Evolutionary conservation across 306 rosid genomes (phyloP).

Genomic region (Trifolium dubium): DNA sequence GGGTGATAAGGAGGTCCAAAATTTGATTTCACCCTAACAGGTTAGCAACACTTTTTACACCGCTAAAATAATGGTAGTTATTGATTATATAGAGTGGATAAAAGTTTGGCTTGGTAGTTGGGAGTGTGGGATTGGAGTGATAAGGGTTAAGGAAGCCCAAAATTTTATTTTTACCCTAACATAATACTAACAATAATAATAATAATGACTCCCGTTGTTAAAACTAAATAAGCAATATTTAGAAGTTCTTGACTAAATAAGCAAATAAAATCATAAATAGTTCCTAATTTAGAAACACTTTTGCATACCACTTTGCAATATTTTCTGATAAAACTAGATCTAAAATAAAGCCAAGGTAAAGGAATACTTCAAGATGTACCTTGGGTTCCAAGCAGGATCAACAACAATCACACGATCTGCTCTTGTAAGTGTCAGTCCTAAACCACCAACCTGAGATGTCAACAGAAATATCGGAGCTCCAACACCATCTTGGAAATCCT

Average conservation of each 20-base stretch:
- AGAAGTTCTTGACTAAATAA: background rate
- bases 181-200: background rate
- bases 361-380: slow-evolving; percentile 51
- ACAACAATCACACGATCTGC: slow-evolving; percentile 98
- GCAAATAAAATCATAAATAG: background rate
- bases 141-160: background rate
- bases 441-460: slow-evolving; percentile 99
- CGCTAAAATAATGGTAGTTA: background rate
- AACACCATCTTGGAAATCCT: slow-evolving; percentile 90
- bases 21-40: too few species aligned
- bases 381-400: slow-evolving; percentile 99
- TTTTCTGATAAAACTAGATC: background rate
- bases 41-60: too few species aligned
- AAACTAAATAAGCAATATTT: too few species aligned
- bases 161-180: background rate
- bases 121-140: background rate
- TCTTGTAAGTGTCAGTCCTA: slow-evolving; percentile 92
- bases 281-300: background rate
- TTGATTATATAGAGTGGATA: background rate
- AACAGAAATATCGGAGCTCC: slow-evolving; percentile 85
- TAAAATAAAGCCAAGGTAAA: slow-evolving; percentile 9
- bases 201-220: background rate
- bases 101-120: background rate
- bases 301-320: background rate
- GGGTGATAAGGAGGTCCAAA: too few species aligned